A percentile compares a stretch with the other conserved stretches of the same genome.
phyloP scores from a whole-genome alignment of 2,329 filamentous ascomycete species.

The Colletotrichum noveboracense region DNA sequence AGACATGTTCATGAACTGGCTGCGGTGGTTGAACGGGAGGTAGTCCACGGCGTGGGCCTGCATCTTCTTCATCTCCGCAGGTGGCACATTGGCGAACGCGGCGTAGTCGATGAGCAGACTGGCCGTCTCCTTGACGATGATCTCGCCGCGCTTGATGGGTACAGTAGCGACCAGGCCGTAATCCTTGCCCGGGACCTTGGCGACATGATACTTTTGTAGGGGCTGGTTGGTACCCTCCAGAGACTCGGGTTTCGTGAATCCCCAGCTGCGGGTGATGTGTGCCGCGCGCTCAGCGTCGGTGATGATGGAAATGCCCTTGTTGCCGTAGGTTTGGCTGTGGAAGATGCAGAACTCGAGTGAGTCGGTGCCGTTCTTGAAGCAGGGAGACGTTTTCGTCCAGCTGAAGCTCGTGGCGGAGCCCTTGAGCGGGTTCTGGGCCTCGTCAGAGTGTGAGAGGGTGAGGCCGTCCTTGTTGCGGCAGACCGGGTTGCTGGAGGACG shows the following conservation, averaged over 20 bases:
- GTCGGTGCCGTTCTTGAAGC: constrained; percentile 20
- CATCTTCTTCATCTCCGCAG: constrained; percentile 30
- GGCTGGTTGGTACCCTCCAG: constrained; percentile 28
- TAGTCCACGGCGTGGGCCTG: constrained; percentile 34
- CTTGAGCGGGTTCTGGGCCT: neutral
- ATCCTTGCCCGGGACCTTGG: constrained; percentile 42
- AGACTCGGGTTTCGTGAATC: constrained; percentile 30
- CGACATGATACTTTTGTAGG: constrained; percentile 34
- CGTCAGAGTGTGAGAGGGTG: constrained; percentile 10
- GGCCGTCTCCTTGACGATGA: constrained; percentile 42
- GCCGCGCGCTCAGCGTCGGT: constrained; percentile 37
- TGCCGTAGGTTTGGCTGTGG: constrained; percentile 37
- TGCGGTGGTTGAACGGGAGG: constrained; percentile 34
- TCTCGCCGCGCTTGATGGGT: constrained; percentile 39
- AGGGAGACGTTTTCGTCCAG: constrained; percentile 9
- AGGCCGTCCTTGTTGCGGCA: constrained; percentile 24
- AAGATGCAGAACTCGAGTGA: constrained; percentile 36
- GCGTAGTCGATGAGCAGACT: constrained; percentile 45
- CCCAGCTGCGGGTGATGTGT: constrained; percentile 29
- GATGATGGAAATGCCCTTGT: constrained; percentile 42
- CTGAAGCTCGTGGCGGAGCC: neutral
- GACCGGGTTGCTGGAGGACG: constrained; percentile 12
- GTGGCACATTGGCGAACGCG: constrained; percentile 34
- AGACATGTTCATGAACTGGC: constrained; percentile 40
- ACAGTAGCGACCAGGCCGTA: constrained; percentile 48